Conservation (phyloP, 2,329 filamentous ascomycete species). For the Ceratocystis cubensis region DNA sequence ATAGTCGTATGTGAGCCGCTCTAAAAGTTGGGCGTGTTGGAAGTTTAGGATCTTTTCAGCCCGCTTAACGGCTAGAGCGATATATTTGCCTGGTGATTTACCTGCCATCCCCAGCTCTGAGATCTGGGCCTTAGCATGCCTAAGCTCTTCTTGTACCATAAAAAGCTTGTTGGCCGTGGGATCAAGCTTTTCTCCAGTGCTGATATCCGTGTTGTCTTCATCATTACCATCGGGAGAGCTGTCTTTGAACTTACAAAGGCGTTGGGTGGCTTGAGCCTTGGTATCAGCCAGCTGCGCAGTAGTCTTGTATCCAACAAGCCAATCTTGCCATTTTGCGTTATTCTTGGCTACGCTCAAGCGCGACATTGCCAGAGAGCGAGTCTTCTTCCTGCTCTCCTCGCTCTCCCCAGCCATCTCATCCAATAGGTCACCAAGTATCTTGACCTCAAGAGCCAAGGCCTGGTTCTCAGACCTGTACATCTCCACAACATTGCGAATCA, state of each 20-base stretch:
- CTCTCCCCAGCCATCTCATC: neutral
- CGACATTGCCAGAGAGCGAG: neutral
- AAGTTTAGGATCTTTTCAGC: neutral
- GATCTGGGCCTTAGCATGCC: neutral
- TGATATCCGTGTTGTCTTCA: neutral
- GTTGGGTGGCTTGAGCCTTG: neutral
- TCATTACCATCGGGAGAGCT: neutral
- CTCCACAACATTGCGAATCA: neutral
- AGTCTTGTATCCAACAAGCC: neutral
- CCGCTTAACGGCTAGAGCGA: neutral
- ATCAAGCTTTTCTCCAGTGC: neutral
- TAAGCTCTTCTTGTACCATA: neutral
- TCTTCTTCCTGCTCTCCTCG: neutral
- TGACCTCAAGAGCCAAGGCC: neutral
- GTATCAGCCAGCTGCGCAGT: neutral
- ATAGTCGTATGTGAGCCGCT: neutral
- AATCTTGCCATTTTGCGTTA: neutral
- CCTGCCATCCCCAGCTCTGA: neutral
- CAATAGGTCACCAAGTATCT: neutral
- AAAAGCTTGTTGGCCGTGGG: neutral
- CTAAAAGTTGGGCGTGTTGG: neutral
- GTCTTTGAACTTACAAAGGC: neutral
- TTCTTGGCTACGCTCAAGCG: neutral
- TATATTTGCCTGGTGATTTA: neutral
- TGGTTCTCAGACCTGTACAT: neutral